These are phyloP conservation scores for Venturia oleaginea DNA, from an alignment of 2,329 filamentous ascomycete species.

Conservation along the genomic window DNA sequence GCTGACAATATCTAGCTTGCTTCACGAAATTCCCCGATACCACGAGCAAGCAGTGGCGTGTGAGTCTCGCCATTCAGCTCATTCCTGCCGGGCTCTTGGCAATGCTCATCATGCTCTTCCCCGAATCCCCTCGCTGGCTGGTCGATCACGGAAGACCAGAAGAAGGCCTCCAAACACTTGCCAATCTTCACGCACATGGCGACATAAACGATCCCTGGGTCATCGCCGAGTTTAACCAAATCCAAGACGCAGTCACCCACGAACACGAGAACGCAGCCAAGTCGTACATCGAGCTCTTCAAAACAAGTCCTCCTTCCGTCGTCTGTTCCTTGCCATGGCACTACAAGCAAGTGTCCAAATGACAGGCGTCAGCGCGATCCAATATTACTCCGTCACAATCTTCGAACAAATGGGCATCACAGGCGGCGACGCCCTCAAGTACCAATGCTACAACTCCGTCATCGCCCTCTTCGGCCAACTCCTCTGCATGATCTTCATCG, in stretches of 20 bases:
- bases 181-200: conserved; percentile 60
- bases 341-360: conserved; percentile 66
- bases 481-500: conserved; percentile 59
- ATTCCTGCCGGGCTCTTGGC: conserved; percentile 57
- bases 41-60: conserved; percentile 49
- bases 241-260: conserved; percentile 54
- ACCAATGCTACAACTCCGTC: conserved; percentile 66
- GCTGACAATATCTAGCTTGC: conserved; percentile 5
- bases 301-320: conserved; percentile 57
- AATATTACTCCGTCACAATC: conserved; percentile 63
- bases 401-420: conserved; percentile 61
- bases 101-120: conserved; percentile 61
- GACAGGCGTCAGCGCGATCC: conserved; percentile 65
- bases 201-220: conserved; percentile 60
- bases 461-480: conserved; percentile 62
- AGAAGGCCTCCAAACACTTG: conserved; percentile 57
- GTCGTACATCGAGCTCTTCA: conserved; percentile 62
- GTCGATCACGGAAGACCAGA: conserved; percentile 61
- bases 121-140: conserved; percentile 60
- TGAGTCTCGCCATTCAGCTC: conserved; percentile 61
- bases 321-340: conserved; percentile 59
- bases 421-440: conserved; percentile 56
- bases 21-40: conserved; percentile 18
- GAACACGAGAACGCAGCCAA: conserved; percentile 63
- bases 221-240: conserved; percentile 61